Evolutionary conservation across 495 filamentous ascomycete species (phyloP), one percentile per base, ranked within the genome.

Genomic region (Sphaerosporella brunnea): DNA sequence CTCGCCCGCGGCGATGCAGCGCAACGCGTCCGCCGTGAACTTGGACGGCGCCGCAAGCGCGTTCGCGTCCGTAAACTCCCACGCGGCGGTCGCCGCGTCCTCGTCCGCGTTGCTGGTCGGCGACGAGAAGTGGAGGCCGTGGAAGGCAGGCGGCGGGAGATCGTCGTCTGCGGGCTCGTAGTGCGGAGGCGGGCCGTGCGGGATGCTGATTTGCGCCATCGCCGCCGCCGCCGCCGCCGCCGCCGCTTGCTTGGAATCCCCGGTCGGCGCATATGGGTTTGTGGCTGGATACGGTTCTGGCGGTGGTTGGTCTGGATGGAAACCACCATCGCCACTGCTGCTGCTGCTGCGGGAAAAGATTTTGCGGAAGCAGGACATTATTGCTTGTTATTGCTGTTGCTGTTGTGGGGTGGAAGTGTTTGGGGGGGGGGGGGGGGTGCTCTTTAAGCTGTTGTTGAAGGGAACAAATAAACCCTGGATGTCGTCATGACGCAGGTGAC

Each of bases 141-240:
- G 64, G 36, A 70, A 65, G 1, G 88, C 86, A 0, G 88, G 84
- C 1, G 88, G 88, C 0, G 85, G 85, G 41, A 93, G 78, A 28
- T 72, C 59, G 2, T 53, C 43, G 10, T 38, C 13, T n/a, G 49
- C 25, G 19, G 67, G 28, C 28, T 32, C 28, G 28, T 32, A 32
- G 7, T 32, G 28, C 41, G 41, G 41, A 44, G 18, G 15, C 23
- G 41, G 41, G 3, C 1, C 23, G 41, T 23, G 11, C 25, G n/a
- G n/a, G n/a, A n/a, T n/a, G n/a, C n/a, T n/a, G n/a, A n/a, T n/a
- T n/a, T n/a, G n/a, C n/a, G n/a, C n/a, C n/a, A n/a, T n/a, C n/a
- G n/a, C n/a, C n/a, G n/a, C n/a, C n/a, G n/a, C n/a, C n/a, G n/a
- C n/a, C n/a, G n/a, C n/a, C n/a, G n/a, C n/a, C n/a, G n/a, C n/a